phyloP scores from a whole-genome alignment of 2,329 filamentous ascomycete genomes.

The Trichoderma atroviride region DNA sequence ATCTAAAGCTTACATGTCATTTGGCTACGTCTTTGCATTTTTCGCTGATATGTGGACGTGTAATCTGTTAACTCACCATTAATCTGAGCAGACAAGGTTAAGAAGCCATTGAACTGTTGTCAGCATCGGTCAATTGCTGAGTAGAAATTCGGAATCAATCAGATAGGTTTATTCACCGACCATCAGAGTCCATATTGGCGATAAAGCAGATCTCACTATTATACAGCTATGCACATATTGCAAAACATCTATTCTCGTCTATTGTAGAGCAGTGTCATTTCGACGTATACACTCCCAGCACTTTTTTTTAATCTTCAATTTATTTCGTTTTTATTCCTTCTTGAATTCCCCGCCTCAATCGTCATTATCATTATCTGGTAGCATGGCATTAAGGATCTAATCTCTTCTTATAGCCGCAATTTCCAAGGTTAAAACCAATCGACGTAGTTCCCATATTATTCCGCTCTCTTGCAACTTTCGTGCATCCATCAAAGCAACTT shows the following conservation, averaged over 20 bases:
- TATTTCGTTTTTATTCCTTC: background rate
- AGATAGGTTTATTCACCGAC: background rate
- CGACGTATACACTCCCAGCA: background rate
- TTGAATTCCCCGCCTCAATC: background rate
- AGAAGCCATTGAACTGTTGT: background rate
- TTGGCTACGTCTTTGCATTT: background rate
- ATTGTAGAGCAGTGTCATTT: background rate
- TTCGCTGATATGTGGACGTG: background rate
- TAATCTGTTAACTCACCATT: background rate
- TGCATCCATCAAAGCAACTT: background rate
- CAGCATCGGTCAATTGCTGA: background rate
- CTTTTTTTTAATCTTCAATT: background rate
- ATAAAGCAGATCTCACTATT: background rate
- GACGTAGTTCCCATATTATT: background rate
- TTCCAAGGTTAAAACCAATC: background rate
- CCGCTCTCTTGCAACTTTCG: background rate
- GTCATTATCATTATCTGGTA: background rate
- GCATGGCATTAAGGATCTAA: background rate
- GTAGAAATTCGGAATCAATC: background rate
- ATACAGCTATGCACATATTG: background rate
- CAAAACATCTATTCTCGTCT: background rate
- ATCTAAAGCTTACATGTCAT: background rate
- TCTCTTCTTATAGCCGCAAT: background rate
- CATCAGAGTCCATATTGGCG: background rate
- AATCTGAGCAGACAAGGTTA: background rate